Base-by-base conservation (phyloP, 345 rosid species). In the Raphanus sativus region DNA sequence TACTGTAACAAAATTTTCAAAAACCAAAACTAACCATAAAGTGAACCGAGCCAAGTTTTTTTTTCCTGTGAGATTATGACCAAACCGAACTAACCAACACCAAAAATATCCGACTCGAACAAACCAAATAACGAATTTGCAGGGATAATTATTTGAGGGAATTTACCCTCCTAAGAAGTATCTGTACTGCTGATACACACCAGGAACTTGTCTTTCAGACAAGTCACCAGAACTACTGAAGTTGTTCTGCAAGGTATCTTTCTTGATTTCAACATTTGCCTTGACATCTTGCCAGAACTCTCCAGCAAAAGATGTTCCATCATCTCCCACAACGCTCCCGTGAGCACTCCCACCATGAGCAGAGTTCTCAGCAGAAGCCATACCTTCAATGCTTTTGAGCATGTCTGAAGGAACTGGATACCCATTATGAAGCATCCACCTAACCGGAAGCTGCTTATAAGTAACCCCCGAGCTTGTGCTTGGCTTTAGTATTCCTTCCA, bases 401-500 rank as follows among this genome's bases (percentile, higher is more conserved):
- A 96, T 96, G 72, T 96, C 99, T 80, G 80, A 74, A 21, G 98
- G 99, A 74, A 93, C 94, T 4, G 83, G 87, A 70, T 93, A 96
- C 56, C 91, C 89, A 80, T 96, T 96, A 38, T 96, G 99, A 77
- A 96, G 94, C 98, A 96, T 96, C 99, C 99, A 96, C 69, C 97
- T 86, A 52, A 87, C 87, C 0, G 98, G 98, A 78, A 96, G 94
- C 80, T 96, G 93, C 68, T 89, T 91, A 56, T 79, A 77, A 73
- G 84, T 86, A 73, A 90, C 87, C n/a, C 90, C 97, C 15, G 88
- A 50, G 78, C 83, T 87, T 54, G 84, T 25, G 30, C 74, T 85
- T 62, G 84, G 89, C 81, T 96, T 96, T 56, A 85, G 69, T 75
- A 96, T 91, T 65, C 99, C 99, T 75, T 96, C 99, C 78, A 96